Evolutionary conservation across 768 basidiomycete species (phyloP).

Genomic region (Xerocomus potaroensis): DNA sequence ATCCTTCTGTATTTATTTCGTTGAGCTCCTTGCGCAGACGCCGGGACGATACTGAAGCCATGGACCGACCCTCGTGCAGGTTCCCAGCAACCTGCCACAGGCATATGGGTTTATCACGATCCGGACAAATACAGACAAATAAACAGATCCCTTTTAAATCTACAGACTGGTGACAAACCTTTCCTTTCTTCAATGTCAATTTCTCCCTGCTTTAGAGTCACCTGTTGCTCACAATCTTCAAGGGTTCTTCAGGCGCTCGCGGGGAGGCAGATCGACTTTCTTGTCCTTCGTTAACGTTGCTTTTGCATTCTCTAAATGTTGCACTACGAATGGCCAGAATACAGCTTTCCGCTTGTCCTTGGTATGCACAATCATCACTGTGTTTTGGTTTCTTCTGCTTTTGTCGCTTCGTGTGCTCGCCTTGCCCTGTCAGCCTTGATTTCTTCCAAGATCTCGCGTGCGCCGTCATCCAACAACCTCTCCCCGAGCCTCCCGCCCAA

Average conservation of each 20-base stretch:
- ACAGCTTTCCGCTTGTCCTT: constrained; percentile 12
- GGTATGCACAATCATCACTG: not conserved
- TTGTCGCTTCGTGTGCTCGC: constrained; percentile 40
- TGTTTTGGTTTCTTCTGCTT: constrained; percentile 21
- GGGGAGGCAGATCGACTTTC: constrained; percentile 51
- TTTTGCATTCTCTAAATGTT: constrained; percentile 13
- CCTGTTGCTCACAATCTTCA: constrained; percentile 43
- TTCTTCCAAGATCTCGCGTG: constrained; percentile 74
- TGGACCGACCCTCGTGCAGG: constrained; percentile 28
- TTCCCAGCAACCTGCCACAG: constrained; percentile 2
- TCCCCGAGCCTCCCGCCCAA: constrained; percentile 66
- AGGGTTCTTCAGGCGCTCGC: constrained; percentile 63
- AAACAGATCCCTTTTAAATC: constrained; percentile 29
- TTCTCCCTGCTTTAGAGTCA: constrained; percentile 71
- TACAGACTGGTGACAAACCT: not conserved
- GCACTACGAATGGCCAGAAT: constrained; percentile 24
- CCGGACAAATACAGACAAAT: constrained; percentile 37
- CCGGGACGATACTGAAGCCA: constrained; percentile 61
- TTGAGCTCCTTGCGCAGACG: constrained; percentile 68
- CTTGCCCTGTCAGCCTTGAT: constrained; percentile 65
- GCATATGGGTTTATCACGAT: constrained; percentile 7
- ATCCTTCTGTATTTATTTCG: constrained; percentile 63
- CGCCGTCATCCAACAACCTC: constrained; percentile 64
- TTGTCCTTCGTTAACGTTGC: constrained; percentile 20
- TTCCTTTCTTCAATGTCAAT: constrained; percentile 32